These are phyloP conservation scores for Stropharia rugosoannulata DNA, from an alignment of 768 basidiomycete genomes.

Conservation along the genomic window DNA sequence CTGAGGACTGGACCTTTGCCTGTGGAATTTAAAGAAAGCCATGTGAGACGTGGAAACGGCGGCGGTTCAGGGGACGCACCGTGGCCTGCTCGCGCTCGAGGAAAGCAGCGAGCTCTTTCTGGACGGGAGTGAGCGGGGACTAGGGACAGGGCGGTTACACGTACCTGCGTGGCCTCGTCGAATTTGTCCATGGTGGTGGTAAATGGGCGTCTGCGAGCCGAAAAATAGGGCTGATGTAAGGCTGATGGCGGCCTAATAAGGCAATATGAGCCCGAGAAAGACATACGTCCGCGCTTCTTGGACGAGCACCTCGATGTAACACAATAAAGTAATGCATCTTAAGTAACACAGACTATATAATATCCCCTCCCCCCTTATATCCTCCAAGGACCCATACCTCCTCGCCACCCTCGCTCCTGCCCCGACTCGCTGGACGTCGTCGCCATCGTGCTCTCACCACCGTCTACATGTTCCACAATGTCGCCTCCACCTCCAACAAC, in stretches of 20 bases:
- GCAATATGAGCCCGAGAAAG: constrained; percentile 20
- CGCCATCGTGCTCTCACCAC: not conserved
- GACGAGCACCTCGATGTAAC: too few species aligned
- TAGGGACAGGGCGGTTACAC: constrained; percentile 7
- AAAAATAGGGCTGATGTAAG: constrained; percentile 22
- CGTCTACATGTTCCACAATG: not conserved
- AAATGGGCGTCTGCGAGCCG: constrained; percentile 8
- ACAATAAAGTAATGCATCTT: too few species aligned
- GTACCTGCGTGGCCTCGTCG: constrained; percentile 77
- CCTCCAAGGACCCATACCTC: too few species aligned
- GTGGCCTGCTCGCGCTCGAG: constrained; percentile 83
- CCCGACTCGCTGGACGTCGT: too few species aligned
- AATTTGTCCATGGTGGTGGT: constrained; percentile 51
- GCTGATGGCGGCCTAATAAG: constrained; percentile 9
- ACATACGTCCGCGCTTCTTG: not conserved
- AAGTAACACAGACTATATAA: too few species aligned
- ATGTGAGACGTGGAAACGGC: constrained; percentile 8
- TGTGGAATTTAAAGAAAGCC: constrained; percentile 20
- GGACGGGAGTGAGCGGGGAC: constrained; percentile 4
- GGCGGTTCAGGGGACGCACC: constrained; percentile 33
- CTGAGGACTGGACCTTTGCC: constrained; percentile 58
- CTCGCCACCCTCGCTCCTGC: too few species aligned
- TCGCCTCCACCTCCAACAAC: not conserved
- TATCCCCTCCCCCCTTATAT: too few species aligned
- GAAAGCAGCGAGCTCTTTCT: constrained; percentile 85